These are phyloP conservation scores for Lecanoromycetidae sp. DNA, from an alignment of 2,329 filamentous ascomycete species.

Conservation along the genomic window DNA sequence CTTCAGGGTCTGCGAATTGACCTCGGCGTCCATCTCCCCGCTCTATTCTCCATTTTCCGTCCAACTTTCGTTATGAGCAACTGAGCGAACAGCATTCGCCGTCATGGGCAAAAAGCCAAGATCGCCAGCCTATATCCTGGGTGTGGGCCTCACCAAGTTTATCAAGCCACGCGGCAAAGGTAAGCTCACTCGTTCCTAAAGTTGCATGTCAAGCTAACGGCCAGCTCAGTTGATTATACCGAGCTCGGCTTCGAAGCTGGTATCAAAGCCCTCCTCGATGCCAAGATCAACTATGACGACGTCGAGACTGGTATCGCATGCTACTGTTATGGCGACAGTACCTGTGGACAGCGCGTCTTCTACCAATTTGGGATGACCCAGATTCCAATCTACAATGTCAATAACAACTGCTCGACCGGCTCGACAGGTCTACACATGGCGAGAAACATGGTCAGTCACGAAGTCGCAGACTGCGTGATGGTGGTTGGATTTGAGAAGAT, in stretches of 20 bases:
- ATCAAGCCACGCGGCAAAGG: conserved; percentile 82
- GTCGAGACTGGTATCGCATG: conserved; percentile 93
- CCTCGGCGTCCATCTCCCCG: no score
- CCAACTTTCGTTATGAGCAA: no score
- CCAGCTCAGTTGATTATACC: conserved; percentile 80
- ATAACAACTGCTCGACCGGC: conserved; percentile 98
- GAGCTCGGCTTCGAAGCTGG: conserved; percentile 61
- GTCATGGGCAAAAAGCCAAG: conserved; percentile 40
- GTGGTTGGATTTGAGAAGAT: conserved; percentile 98
- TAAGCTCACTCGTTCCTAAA: neutral
- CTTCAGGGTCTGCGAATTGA: no score
- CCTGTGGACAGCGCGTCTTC: conserved; percentile 90
- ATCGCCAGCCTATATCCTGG: conserved; percentile 67
- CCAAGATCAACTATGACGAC: conserved; percentile 90
- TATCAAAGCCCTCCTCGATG: conserved; percentile 43
- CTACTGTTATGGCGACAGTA: conserved; percentile 94
- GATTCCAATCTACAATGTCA: conserved; percentile 95
- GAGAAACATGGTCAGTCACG: conserved; percentile 64
- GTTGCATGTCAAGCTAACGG: no score
- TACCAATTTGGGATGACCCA: conserved; percentile 97
- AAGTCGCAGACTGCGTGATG: conserved; percentile 74
- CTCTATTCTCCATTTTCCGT: no score
- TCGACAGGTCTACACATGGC: conserved; percentile 80
- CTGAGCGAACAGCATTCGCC: no score
- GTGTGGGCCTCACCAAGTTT: conserved; percentile 98